Evolutionary conservation across 192 early-diverging fungal genomes (phyloP), one percentile per base, ranked within the genome.

Genomic region (Entrophospora sp.): DNA sequence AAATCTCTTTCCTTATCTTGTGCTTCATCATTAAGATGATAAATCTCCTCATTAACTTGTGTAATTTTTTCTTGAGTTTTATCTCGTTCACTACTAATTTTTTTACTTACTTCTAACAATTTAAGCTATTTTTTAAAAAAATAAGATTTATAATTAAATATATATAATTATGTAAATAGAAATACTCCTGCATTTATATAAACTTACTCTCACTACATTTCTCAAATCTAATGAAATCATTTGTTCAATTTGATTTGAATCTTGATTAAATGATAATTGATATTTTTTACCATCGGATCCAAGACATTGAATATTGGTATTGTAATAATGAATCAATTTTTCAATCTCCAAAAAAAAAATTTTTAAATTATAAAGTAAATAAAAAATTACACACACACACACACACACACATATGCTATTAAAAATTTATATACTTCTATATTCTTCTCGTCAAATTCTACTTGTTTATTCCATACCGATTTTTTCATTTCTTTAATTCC

Each of bases 371-470:
- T 18, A n/a, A 55, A 24, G n/a, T 18, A 31, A 61, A 12, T 35
- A 22, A 37, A 66, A 68, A 68, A 20, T 10, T 25, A 30, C 4
- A 60, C 13, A 5, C 2, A 27, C 12, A 28, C 22, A 3, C 12
- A 22, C 57, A 12, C n/a, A 28, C 16, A 10, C 12, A 6, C n/a
- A 24, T 22, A 28, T 16, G 4, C 44, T 22, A 20, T 7, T 1
- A 20, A 61, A n/a, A 16, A 8, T 9, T 35, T 42, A 24, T 48
- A 28, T 31, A 89, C 81, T 61, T 79, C 70, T 61, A 88, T 86
- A 56, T 88, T 82, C 30, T 75, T 75, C 42, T 85, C 86, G 73
- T 89, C 86, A 35, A 84, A 64, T 36, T 78, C 71, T 60, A 91
- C 86, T 68, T 87, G 88, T 57, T 76, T 77, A 46, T 88, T 81